Evolutionary conservation across 371 early-diverging fungal genomes (phyloP).

Genomic region (Mucor indicus): DNA sequence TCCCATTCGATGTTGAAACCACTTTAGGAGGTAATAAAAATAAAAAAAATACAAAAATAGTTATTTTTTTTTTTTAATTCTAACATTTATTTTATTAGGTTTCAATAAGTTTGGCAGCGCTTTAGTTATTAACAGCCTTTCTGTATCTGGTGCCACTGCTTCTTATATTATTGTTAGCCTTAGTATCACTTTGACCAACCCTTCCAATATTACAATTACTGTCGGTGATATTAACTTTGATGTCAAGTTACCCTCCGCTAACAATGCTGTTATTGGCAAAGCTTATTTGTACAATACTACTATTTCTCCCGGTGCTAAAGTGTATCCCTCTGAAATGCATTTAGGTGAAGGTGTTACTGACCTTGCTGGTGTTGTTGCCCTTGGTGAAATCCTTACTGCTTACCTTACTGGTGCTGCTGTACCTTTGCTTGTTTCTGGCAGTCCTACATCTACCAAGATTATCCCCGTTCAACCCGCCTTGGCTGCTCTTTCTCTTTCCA

Average conservation of each 20-base stretch:
- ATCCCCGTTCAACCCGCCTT: slow-evolving; percentile 44
- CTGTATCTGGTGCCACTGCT: slow-evolving; percentile 40
- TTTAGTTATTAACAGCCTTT: slow-evolving; percentile 32
- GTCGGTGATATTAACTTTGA: slow-evolving; percentile 50
- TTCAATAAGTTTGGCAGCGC: slow-evolving; percentile 42
- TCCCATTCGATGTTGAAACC: slow-evolving; percentile 47
- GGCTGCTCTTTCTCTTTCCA: slow-evolving; percentile 31
- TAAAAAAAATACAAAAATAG: no score
- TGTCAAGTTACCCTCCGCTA: slow-evolving; percentile 31
- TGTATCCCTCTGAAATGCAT: slow-evolving; percentile 34
- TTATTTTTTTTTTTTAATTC: no score
- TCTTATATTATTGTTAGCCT: slow-evolving; percentile 35
- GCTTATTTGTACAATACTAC: slow-evolving; percentile 34
- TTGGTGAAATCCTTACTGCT: slow-evolving; percentile 24
- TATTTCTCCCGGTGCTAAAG: slow-evolving; percentile 48
- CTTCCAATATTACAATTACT: slow-evolving; percentile 52
- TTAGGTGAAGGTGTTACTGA: slow-evolving; percentile 24
- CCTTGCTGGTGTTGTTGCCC: slow-evolving; percentile 16
- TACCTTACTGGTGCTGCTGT: slow-evolving; percentile 42
- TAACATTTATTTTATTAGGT: slow-evolving; percentile 28
- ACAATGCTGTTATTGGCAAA: slow-evolving; percentile 32
- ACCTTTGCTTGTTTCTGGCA: slow-evolving; percentile 46
- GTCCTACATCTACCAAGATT: slow-evolving; percentile 32
- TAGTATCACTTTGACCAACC: slow-evolving; percentile 41
- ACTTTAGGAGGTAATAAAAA: slow-evolving; percentile 54